These are phyloP conservation scores for Fragaria iinumae DNA, from an alignment of 306 rosid species.

Conservation along the genomic window DNA sequence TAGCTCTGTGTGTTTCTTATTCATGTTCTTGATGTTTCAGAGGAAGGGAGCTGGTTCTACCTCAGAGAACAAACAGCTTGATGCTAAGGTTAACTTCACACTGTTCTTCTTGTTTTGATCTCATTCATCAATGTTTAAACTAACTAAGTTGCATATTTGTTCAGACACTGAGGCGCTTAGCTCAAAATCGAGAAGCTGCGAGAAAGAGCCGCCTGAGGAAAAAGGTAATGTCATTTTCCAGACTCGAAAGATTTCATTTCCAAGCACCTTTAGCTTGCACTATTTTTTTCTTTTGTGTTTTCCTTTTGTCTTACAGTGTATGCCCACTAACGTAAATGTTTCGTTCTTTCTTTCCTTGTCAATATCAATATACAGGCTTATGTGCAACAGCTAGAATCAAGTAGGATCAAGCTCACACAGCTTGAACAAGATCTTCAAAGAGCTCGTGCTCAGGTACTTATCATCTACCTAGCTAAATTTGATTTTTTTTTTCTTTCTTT, in stretches of 20 bases:
- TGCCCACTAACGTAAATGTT: neutral
- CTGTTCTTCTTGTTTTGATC: neutral
- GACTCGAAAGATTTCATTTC: slow-evolving; percentile 4
- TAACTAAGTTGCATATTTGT: slow-evolving; percentile 1
- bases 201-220: slow-evolving; percentile 90
- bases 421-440: slow-evolving; percentile 88
- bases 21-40: slow-evolving; percentile 46
- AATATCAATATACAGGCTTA: slow-evolving; percentile 56
- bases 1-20: neutral
- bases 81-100: slow-evolving; percentile 67
- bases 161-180: slow-evolving; percentile 87
- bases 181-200: slow-evolving; percentile 98
- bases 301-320: neutral
- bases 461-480: neutral
- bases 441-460: slow-evolving; percentile 80
- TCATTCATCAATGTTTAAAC: neutral
- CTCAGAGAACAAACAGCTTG: slow-evolving; percentile 67
- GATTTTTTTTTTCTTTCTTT: neutral
- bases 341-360: neutral
- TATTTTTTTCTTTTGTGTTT: neutral
- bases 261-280: neutral
- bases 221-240: slow-evolving; percentile 53
- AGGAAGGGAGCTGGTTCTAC: slow-evolving; percentile 75
- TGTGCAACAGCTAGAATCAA: slow-evolving; percentile 84
- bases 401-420: slow-evolving; percentile 78